These are phyloP conservation scores for Trametes cingulata DNA, from an alignment of 768 basidiomycete species.

Conservation along the genomic window DNA sequence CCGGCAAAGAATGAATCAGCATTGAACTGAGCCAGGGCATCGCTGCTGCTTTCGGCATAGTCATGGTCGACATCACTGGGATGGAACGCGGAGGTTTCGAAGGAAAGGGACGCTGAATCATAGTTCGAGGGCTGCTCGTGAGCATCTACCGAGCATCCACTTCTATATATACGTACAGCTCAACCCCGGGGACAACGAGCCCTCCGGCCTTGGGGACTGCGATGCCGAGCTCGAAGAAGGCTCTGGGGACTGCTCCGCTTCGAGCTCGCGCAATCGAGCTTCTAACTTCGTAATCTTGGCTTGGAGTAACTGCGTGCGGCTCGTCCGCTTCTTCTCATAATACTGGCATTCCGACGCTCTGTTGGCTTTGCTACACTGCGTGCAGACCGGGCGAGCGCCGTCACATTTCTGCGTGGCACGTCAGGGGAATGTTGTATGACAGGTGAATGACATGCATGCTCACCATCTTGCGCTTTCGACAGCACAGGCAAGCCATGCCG, in stretches of 20 bases:
- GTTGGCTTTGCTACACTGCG: constrained; percentile 56
- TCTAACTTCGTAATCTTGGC: constrained; percentile 58
- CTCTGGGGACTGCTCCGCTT: constrained; percentile 36
- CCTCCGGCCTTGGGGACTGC: constrained; percentile 23
- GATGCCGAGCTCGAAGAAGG: constrained; percentile 28
- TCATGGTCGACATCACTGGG: constrained; percentile 12
- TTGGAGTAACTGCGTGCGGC: constrained; percentile 57
- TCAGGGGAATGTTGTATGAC: background rate
- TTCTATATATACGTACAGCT: constrained; percentile 2
- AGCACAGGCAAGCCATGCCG: constrained; percentile 42
- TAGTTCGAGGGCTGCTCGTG: no score
- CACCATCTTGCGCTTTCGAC: constrained; percentile 43
- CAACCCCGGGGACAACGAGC: constrained; percentile 16
- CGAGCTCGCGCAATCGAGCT: constrained; percentile 53
- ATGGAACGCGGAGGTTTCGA: constrained; percentile 10
- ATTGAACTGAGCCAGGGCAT: background rate
- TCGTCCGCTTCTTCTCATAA: constrained; percentile 61
- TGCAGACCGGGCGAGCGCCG: constrained; percentile 55
- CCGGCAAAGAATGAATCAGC: background rate
- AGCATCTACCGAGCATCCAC: background rate
- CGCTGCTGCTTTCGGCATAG: background rate
- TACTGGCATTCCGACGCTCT: constrained; percentile 53
- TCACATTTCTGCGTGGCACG: constrained; percentile 54
- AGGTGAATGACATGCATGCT: background rate
- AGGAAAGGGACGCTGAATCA: background rate